Base-by-base conservation (phyloP, 495 filamentous ascomycete genomes). In the Tuber aestivum region DNA sequence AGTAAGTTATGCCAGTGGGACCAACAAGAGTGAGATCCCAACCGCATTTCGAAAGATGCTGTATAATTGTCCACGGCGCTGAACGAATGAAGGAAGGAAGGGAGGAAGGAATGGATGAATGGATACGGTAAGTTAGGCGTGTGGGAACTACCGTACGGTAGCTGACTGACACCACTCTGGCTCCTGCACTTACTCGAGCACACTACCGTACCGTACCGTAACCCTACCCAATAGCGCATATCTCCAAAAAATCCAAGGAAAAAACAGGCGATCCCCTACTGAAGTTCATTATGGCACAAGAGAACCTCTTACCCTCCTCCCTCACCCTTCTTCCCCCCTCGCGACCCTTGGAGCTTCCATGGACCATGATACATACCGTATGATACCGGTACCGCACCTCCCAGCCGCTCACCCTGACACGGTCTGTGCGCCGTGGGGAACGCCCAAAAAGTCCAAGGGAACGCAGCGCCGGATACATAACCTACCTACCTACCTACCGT, bases 21-120 rank as follows among this genome's bases (percentile, higher is more conserved):
- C 56, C 56, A 65, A 65, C 56, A 65, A 32, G n/a, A 32, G 27
- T 65, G 56, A 65, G 56, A 65, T 65, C 56, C 56, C n/a, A 32
- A 61, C 10, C 32, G 48, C 23, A 56, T 27, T 56, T 56, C 6
- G 10, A 61, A 61, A 61, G 32, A 32, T 27, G n/a, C 23, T 27
- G 27, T 56, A 56, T 56, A 56, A 48, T 23, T 23, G 20, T 23
- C 44, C 23, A 21, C 44, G 20, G 20, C 8, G 7, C 44, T 20
- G 48, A n/a, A 56, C n/a, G 8, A 23, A 56, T 56, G 48, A 9
- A n/a, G 9, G 23, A n/a, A n/a, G n/a, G n/a, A n/a, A n/a, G n/a
- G n/a, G n/a, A n/a, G n/a, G n/a, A n/a, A n/a, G n/a, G n/a, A n/a
- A n/a, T n/a, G n/a, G n/a, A n/a, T n/a, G n/a, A n/a, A n/a, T n/a